Evolutionary conservation across 2,329 filamentous ascomycete genomes (phyloP), one percentile per base, ranked within the genome.

Genomic region (Aspergillus ibericus): DNA sequence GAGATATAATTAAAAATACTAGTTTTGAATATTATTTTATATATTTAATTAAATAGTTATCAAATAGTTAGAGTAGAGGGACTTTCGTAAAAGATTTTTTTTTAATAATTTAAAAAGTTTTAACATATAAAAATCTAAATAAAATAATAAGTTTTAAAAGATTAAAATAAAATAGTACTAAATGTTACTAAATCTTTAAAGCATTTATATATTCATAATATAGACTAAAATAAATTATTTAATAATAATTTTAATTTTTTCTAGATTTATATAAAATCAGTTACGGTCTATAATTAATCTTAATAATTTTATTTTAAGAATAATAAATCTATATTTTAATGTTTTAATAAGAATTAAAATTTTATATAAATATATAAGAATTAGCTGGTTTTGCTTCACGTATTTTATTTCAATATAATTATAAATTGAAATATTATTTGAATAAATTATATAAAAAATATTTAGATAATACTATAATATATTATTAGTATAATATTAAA

Each of bases 211-310:
- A 40, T 40, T 40, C 3, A n/a, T 47, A 47, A 29, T 47, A 47
- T n/a, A 47, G 4, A 27, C 72, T 20, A 40, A 27, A 27, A 40
- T 13, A 13, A 22, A 1, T 29, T 25, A 25, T 5, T 53, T 42
- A 42, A 29, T 25, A 29, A 52, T 52, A 36, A 10, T 44, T 22
- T 22, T 44, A 22, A 44, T 44, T 20, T 52, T 36, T 25, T 25
- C 20, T 16, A 20, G n/a, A 52, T 52, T 38, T 38, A 52, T 18
- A 44, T 12, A 12, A 12, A 35, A 35, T 12, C 9, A 4, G 2
- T 35, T 12, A 12, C 6, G n/a, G n/a, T n/a, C n/a, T n/a, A n/a
- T n/a, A n/a, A n/a, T n/a, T n/a, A n/a, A n/a, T n/a, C n/a, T n/a
- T n/a, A n/a, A n/a, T n/a, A n/a, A n/a, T n/a, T n/a, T n/a, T n/a